Percentiles rank a stretch among this genome's conserved stretches.
phyloP scores from a whole-genome alignment of 2,329 filamentous ascomycete species.

The Talaromyces funiculosus region DNA sequence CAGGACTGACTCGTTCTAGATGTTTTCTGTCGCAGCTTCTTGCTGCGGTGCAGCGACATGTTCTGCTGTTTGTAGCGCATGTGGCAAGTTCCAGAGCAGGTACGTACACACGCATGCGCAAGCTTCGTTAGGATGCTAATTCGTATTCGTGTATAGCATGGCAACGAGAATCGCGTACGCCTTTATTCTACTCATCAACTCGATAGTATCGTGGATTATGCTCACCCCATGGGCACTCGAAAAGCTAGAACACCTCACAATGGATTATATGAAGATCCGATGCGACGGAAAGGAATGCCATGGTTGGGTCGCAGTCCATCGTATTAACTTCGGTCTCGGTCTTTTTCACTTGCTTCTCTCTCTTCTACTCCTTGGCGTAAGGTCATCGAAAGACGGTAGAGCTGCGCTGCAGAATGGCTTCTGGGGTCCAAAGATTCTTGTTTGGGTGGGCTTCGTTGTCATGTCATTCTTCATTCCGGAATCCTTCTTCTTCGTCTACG shows the following conservation, averaged over 20 bases:
- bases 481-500: conserved; percentile 89
- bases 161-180: conserved; percentile 96
- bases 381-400: conserved; percentile 77
- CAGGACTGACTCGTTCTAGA: conserved; percentile 40
- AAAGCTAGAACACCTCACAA: conserved; percentile 82
- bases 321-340: conserved; percentile 95
- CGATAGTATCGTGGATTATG: conserved; percentile 97
- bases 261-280: conserved; percentile 94
- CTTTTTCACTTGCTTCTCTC: conserved; percentile 88
- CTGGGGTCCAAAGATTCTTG: conserved; percentile 93
- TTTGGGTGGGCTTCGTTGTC: conserved; percentile 81
- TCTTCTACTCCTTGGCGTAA: conserved; percentile 77
- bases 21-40: conserved; percentile 73
- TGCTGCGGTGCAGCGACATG: conserved; percentile 97
- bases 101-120: conserved; percentile 33
- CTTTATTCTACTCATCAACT: conserved; percentile 90
- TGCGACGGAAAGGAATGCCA: conserved; percentile 88
- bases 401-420: conserved; percentile 95
- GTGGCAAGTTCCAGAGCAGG: conserved; percentile 96
- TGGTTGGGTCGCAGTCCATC: conserved; percentile 92
- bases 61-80: conserved; percentile 90
- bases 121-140: conserved; percentile 19
- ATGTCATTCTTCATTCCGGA: conserved; percentile 95
- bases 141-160: conserved; percentile 55
- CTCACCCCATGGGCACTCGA: conserved; percentile 98